Percentiles rank a stretch among this genome's conserved stretches.
Evolutionary conservation across 257 asterid species (phyloP).

Genomic region (Solanum chilense): DNA sequence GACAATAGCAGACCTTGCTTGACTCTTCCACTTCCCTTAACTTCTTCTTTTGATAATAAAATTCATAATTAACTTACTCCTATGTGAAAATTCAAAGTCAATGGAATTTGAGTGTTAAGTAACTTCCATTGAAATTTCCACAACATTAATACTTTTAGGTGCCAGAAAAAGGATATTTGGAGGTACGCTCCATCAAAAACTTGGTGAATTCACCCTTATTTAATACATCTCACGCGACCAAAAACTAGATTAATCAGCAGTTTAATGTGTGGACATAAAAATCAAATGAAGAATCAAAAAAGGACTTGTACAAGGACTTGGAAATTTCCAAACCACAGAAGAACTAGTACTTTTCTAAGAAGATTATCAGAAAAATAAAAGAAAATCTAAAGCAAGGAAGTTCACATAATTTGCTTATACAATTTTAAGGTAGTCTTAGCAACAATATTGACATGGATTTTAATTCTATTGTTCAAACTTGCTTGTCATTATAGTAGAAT

Average conservation of each 20-base stretch:
- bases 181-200: background rate
- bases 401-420: background rate
- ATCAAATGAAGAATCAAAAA: background rate
- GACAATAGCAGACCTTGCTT: background rate
- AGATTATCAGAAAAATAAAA: background rate
- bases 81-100: background rate
- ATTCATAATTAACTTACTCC: background rate
- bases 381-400: background rate
- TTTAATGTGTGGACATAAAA: background rate
- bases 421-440: background rate
- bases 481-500: background rate
- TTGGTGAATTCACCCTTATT: background rate
- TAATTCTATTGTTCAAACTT: too few species aligned
- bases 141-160: background rate
- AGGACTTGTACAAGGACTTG: background rate
- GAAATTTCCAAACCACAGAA: background rate
- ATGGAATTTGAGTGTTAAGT: background rate
- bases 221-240: fast-evolving
- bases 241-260: too few species aligned
- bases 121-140: background rate
- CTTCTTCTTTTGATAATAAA: background rate
- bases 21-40: background rate
- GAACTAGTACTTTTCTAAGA: background rate
- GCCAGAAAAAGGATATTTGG: background rate
- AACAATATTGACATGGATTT: background rate